Evolutionary conservation across 148 eudicot species (phyloP).

Genomic region (Tetragonia tetragonoides): DNA sequence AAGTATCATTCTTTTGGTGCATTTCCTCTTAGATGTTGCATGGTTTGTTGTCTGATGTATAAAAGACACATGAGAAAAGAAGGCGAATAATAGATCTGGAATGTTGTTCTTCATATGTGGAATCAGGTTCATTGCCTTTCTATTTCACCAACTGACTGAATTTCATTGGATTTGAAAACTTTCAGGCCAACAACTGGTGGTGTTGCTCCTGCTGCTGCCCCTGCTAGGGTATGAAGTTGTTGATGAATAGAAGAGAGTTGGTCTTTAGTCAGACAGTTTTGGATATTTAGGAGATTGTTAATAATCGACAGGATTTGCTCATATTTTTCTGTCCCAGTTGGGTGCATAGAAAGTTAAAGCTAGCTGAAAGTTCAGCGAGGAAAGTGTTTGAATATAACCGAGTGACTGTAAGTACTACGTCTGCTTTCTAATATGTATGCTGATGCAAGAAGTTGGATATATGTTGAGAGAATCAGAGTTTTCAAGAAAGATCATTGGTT

Average conservation of each 20-base stretch:
- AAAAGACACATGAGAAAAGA: neutral
- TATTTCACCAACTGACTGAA: neutral
- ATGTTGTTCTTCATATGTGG: neutral
- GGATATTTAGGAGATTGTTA: slow-evolving; percentile 16
- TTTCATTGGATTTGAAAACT: neutral
- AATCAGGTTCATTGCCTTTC: neutral
- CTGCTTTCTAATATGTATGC: slow-evolving; percentile 74
- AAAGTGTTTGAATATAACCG: slow-evolving; percentile 55
- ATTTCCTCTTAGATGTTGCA: neutral
- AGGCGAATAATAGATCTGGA: no score
- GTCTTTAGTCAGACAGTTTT: slow-evolving; percentile 14
- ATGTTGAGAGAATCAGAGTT: slow-evolving; percentile 56
- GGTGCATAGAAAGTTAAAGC: slow-evolving; percentile 60
- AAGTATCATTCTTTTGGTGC: slow-evolving; percentile 36
- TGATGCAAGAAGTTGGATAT: slow-evolving; percentile 69
- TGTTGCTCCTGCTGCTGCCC: slow-evolving; percentile 44
- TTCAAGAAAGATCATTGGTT: slow-evolving; percentile 51
- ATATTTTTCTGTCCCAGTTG: neutral
- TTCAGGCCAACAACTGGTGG: slow-evolving; percentile 94
- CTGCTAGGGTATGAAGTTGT: slow-evolving; percentile 40
- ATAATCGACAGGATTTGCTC: slow-evolving; percentile 21
- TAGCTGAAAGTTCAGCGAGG: slow-evolving; percentile 56
- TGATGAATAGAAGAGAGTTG: slow-evolving; percentile 18
- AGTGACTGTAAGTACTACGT: slow-evolving; percentile 63
- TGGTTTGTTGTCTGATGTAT: neutral